A percentile compares a stretch with the other conserved stretches of the same genome.
phyloP scores from a whole-genome alignment of 208 protist genomes.

The Wallacemonas sp. region DNA sequence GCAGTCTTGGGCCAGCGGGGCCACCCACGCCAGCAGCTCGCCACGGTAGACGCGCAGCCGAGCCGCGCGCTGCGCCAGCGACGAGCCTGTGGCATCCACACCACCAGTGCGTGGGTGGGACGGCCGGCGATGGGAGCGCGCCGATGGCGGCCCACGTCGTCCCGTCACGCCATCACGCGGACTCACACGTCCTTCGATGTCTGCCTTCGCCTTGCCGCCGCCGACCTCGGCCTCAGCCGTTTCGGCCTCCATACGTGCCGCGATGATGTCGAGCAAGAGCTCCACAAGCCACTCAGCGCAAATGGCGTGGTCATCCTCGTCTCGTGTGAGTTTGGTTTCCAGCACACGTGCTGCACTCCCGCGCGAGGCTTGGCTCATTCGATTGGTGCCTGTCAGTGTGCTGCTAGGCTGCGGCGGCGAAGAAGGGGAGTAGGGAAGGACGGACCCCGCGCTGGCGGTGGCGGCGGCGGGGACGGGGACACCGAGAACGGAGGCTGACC shows the following conservation, averaged over 20 bases:
- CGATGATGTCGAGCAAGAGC: constrained; percentile 39
- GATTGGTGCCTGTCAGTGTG: no score
- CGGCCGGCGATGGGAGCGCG: no score
- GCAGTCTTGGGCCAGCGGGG: constrained; percentile 30
- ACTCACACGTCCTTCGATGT: no score
- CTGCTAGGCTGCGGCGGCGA: no score
- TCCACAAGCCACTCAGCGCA: constrained; percentile 67
- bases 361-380: neutral
- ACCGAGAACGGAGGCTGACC: no score
- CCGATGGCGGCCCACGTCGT: no score
- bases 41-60: constrained; percentile 21
- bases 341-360: neutral
- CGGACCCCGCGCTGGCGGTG: no score
- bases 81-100: neutral
- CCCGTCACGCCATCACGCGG: no score
- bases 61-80: neutral
- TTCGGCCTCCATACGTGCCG: constrained; percentile 9
- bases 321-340: constrained; percentile 17
- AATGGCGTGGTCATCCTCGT: constrained; percentile 45
- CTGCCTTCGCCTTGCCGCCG: neutral
- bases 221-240: neutral
- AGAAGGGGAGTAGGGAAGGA: no score
- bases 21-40: constrained; percentile 41
- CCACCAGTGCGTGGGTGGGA: no score
- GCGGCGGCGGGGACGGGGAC: neutral